These are phyloP conservation scores for Heliamphora pulchella DNA, from an alignment of 179 eudicot genomes.

Conservation along the genomic window DNA sequence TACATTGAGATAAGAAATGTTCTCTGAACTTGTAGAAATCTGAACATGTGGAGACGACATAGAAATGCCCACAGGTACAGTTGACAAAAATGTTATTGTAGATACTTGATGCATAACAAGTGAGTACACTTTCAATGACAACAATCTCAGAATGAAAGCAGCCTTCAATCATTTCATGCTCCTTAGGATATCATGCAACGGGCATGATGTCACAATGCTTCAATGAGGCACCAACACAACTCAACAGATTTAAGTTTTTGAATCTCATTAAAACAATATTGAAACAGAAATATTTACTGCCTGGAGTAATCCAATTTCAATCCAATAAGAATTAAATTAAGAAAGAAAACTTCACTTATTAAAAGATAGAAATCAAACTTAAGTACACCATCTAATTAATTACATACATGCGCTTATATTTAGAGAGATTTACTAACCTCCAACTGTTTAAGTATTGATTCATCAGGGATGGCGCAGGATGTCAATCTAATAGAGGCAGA, in stretches of 20 bases:
- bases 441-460: conserved; percentile 42
- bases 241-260: neutral
- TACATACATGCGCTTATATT: neutral
- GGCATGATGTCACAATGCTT: neutral
- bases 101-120: neutral
- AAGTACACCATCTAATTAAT: too few species aligned
- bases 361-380: neutral
- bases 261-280: neutral
- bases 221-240: neutral
- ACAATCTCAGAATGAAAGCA: neutral
- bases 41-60: neutral
- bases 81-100: neutral
- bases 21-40: neutral
- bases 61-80: neutral
- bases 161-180: conserved; percentile 7
- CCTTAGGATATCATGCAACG: neutral
- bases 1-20: neutral
- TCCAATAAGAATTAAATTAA: neutral
- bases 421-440: conserved; percentile 39
- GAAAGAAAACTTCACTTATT: neutral
- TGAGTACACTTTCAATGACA: neutral
- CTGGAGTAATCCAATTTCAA: neutral
- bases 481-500: conserved; percentile 45
- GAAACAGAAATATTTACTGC: neutral
- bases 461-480: conserved; percentile 64